Evolutionary conservation across 805 yeast species (phyloP).

Genomic region (Saturnispora silvae): DNA sequence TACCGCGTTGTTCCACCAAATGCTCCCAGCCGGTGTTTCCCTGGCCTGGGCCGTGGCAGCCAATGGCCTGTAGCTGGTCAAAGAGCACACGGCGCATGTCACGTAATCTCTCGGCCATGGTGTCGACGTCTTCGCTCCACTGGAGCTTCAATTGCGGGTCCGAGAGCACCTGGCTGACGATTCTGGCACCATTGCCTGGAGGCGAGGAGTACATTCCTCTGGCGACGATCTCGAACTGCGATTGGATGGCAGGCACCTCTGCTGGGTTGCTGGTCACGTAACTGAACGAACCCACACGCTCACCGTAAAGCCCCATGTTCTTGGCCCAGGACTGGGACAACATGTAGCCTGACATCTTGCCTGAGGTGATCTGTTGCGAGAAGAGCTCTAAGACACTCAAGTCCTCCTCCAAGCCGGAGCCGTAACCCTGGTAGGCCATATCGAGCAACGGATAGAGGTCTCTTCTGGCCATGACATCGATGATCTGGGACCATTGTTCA

Average conservation of each 20-base stretch:
- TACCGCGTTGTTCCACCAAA: slow-evolving; percentile 82
- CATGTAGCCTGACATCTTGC: slow-evolving; percentile 40
- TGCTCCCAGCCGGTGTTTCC: slow-evolving; percentile 74
- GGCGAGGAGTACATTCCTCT: slow-evolving; percentile 90
- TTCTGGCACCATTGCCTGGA: slow-evolving; percentile 86
- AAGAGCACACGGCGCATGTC: slow-evolving; percentile 58
- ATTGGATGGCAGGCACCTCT: slow-evolving; percentile 38
- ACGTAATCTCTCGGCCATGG: slow-evolving; percentile 71
- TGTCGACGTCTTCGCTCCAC: slow-evolving; percentile 75
- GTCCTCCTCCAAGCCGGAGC: slow-evolving; percentile 76
- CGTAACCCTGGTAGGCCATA: slow-evolving; percentile 93
- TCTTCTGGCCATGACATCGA: slow-evolving; percentile 48
- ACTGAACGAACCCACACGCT: slow-evolving; percentile 80
- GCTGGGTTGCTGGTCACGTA: slow-evolving; percentile 47
- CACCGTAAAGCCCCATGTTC: slow-evolving; percentile 93
- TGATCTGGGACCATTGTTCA: slow-evolving; percentile 71
- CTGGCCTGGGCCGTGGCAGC: slow-evolving; percentile 27
- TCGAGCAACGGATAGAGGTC: slow-evolving; percentile 74
- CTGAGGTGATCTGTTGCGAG: slow-evolving; percentile 33
- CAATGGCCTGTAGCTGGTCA: slow-evolving; percentile 33
- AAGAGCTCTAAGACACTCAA: slow-evolving; percentile 37
- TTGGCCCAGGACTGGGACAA: slow-evolving; percentile 90
- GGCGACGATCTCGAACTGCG: slow-evolving; percentile 69
- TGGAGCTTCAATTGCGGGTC: slow-evolving; percentile 47
- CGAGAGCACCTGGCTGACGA: slow-evolving; percentile 68